Evolutionary conservation across 176 grass and related monocot species (phyloP), one percentile per base, ranked within the genome.

Genomic region (Oryza meridionalis): DNA sequence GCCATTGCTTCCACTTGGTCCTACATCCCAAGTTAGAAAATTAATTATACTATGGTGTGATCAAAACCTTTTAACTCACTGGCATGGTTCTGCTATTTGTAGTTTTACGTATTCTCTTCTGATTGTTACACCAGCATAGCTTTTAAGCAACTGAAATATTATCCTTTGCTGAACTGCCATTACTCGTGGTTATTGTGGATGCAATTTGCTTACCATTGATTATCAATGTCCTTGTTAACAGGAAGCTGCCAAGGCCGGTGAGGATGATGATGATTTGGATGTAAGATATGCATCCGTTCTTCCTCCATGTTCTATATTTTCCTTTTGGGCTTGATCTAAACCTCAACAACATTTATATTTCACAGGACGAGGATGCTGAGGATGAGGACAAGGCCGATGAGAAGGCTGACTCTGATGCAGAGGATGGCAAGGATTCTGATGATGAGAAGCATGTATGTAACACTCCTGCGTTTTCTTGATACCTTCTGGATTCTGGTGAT

Each of bases 341-440:
- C 58, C 21, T 62, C 66, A 16, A 19, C 5, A 11, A 43, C 29
- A 13, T 82, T 3, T 43, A 22, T 14, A 25, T 63, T 7, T 21
- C 65, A 35, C 74, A 94, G 88, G 82, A 90, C 13, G 90, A 94
- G 67, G 89, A 87, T 24, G 75, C 75, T 0, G 84, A 91, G 1
- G 91, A 86, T 0, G 92, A 94, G n/a, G 87, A 88, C 3, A 90
- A 90, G 72, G 77, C 77, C 15, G 69, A 85, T 5, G 88, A 89
- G 14, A 86, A 92, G 73, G 88, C 87, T 14, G 90, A 75, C 50
- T 87, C 88, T 46, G 87, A 87, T 62, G 84, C 17, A 0, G 88
- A 87, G 68, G 93, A 94, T 80, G 35, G n/a, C 67, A 88, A 83
- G 55, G 88, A 94, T 25, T 69, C 76, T 77, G 82, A 87, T 19